Evolutionary conservation across 805 yeast species (phyloP), one percentile per base, ranked within the genome.

Genomic region (Metschnikowia sp.): DNA sequence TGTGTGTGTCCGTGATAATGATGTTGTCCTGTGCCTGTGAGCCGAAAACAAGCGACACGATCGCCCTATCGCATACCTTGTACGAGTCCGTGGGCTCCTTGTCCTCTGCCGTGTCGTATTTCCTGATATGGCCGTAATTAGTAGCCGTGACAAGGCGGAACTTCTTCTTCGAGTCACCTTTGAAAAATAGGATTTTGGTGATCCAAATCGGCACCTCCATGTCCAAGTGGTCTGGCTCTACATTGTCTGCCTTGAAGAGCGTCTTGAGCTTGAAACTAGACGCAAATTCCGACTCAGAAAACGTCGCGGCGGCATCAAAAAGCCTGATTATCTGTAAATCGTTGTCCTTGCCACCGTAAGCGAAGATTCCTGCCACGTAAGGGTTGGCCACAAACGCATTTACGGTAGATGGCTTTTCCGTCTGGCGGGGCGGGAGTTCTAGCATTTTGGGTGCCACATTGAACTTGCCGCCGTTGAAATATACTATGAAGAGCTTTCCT

Each of bases 281-380:
- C 6, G 50, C 32, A 51, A 65, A 56, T 33, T 52, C 51, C 3
- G 33, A 46, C 28, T 39, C 44, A 10, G 47, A 36, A 35, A 56
- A 50, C 22, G 15, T 32, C 39, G 63, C 57, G 3, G 55, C 51
- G 11, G 58, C 33, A 1, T 62, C 62, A 42, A 66, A 69, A 19
- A 80, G 51, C 37, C 68, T 54, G 40, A 78, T 62, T 18, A 84
- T 66, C 43, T 78, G 78, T 5, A 87, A 67, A 61, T 88, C 91
- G 49, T 82, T 82, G 56, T 90, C 95, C 59, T 88, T 81, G 29
- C 98, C 99, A 32, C 97, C 97, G 58, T 72, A 79, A 1, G 94
- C 96, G 64, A 86, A 81, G 2, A 82, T 63, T 19, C 79, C 78
- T 8, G 63, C 62, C 18, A 70, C 74, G 12, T 63, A 58, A 3